Evolutionary conservation across 139 green algal species (phyloP).

Genomic region (Chlamydomonas applanata): DNA sequence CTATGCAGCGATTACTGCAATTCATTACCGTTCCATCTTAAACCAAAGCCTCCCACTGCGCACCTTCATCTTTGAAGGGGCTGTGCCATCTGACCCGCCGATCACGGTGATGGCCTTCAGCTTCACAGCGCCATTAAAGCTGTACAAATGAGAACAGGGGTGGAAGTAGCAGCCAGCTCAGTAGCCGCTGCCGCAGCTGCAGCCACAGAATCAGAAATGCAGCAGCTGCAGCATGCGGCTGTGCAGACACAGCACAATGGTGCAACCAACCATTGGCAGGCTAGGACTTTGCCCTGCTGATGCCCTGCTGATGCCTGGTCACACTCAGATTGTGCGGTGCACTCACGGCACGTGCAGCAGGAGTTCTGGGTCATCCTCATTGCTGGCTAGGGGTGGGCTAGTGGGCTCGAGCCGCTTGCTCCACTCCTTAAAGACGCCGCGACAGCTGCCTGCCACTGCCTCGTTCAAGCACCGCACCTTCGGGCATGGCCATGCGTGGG

Average conservation of each 20-base stretch:
- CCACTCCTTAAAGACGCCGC: slow-evolving; percentile 72
- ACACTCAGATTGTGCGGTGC: background rate
- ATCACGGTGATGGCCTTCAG: slow-evolving; percentile 82
- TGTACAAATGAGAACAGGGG: slow-evolving; percentile 25
- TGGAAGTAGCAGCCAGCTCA: too few species aligned
- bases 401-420: slow-evolving; percentile 49
- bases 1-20: too few species aligned
- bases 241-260: too few species aligned
- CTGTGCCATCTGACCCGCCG: slow-evolving; percentile 47
- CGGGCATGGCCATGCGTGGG: background rate
- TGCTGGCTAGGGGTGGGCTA: slow-evolving; percentile 49
- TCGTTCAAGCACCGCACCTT: slow-evolving; percentile 86
- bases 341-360: slow-evolving; percentile 81
- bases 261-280: too few species aligned
- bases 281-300: too few species aligned
- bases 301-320: too few species aligned
- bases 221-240: too few species aligned
- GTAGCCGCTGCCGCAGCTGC: too few species aligned
- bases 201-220: too few species aligned
- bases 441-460: slow-evolving; percentile 48
- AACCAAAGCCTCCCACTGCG: background rate
- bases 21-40: too few species aligned
- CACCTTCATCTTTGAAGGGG: slow-evolving; percentile 61
- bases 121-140: slow-evolving; percentile 81
- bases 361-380: slow-evolving; percentile 87